phyloP scores from a whole-genome alignment of 2,329 filamentous ascomycete genomes.

The Trichoderma semiorbis region DNA sequence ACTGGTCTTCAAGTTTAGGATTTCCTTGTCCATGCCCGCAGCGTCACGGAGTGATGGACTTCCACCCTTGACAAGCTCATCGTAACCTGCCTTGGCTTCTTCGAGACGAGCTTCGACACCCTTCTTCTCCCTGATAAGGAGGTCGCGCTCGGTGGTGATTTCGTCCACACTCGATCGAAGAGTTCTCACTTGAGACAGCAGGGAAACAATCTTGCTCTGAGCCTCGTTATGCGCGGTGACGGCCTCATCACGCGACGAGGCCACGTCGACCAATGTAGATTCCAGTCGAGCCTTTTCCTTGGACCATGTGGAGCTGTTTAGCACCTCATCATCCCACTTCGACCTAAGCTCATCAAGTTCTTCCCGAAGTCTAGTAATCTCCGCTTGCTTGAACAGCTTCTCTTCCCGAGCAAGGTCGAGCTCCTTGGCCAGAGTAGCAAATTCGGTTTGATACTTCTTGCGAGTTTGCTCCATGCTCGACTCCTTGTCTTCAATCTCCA shows the following conservation, averaged over 20 bases:
- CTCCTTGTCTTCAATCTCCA: slow-evolving; percentile 96
- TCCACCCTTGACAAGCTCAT: slow-evolving; percentile 81
- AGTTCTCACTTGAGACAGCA: slow-evolving; percentile 83
- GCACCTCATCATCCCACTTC: slow-evolving; percentile 97
- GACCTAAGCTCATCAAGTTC: slow-evolving; percentile 91
- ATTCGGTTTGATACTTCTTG: slow-evolving; percentile 95
- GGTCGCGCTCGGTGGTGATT: slow-evolving; percentile 77
- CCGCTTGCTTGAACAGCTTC: slow-evolving; percentile 76
- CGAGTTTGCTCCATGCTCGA: slow-evolving; percentile 93
- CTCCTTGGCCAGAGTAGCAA: slow-evolving; percentile 84
- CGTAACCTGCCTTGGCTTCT: slow-evolving; percentile 83
- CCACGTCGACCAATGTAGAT: slow-evolving; percentile 81
- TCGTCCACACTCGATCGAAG: slow-evolving; percentile 85
- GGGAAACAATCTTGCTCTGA: slow-evolving; percentile 84
- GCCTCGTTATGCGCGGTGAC: slow-evolving; percentile 91
- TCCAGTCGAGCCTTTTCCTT: slow-evolving; percentile 95
- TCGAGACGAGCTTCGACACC: slow-evolving; percentile 78
- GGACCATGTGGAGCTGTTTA: slow-evolving; percentile 96
- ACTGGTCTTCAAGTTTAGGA: slow-evolving; percentile 82
- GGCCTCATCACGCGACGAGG: slow-evolving; percentile 89
- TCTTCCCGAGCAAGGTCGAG: slow-evolving; percentile 92
- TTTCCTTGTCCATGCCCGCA: slow-evolving; percentile 81
- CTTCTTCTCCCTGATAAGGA: slow-evolving; percentile 83
- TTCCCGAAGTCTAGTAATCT: slow-evolving; percentile 85
- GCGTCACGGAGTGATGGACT: slow-evolving; percentile 87